These are phyloP conservation scores for Ophiocordyceps camponoti-saundersi DNA, from an alignment of 2,329 filamentous ascomycete species.

Conservation along the genomic window DNA sequence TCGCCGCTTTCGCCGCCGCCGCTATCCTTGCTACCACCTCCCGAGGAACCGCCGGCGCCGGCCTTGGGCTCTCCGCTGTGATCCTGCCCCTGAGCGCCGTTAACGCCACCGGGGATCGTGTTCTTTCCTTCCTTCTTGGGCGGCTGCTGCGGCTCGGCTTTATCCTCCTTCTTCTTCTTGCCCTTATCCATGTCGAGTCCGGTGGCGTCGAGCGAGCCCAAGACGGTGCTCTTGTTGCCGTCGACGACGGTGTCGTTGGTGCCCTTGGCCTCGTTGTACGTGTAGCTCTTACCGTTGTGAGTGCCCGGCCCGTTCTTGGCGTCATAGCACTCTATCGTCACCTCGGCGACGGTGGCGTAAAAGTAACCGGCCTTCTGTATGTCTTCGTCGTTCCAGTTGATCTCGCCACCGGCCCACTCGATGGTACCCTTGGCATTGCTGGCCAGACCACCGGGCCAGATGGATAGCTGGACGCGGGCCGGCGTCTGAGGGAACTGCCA, in stretches of 20 bases:
- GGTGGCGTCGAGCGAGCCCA: constrained; percentile 67
- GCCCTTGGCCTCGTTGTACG: constrained; percentile 46
- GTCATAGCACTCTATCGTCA: constrained; percentile 77
- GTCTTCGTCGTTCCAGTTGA: constrained; percentile 66
- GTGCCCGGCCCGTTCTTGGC: constrained; percentile 42
- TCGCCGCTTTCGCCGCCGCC: constrained; percentile 5
- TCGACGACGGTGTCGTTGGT: constrained; percentile 67
- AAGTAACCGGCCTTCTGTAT: constrained; percentile 79
- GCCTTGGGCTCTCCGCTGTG: constrained; percentile 4
- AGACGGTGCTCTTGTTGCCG: constrained; percentile 54
- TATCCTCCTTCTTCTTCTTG: constrained; percentile 8
- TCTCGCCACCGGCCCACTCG: constrained; percentile 77
- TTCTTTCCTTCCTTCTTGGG: constrained; percentile 2
- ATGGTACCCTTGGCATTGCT: constrained; percentile 73
- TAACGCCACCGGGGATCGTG: constrained; percentile 14
- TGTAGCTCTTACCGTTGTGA: constrained; percentile 56
- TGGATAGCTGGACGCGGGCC: constrained; percentile 75
- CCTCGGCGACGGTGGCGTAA: constrained; percentile 61
- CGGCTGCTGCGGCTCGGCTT: constrained; percentile 7
- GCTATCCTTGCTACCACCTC: constrained; percentile 5
- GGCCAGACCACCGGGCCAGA: constrained; percentile 81
- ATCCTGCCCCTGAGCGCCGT: constrained; percentile 8
- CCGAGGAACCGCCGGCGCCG: background rate
- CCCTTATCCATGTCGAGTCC: constrained; percentile 53
- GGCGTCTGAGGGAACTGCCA: constrained; percentile 88